Percentiles rank a stretch among this genome's conserved stretches.
phyloP scores from a whole-genome alignment of 345 rosid species.

The Anacardium occidentale region DNA sequence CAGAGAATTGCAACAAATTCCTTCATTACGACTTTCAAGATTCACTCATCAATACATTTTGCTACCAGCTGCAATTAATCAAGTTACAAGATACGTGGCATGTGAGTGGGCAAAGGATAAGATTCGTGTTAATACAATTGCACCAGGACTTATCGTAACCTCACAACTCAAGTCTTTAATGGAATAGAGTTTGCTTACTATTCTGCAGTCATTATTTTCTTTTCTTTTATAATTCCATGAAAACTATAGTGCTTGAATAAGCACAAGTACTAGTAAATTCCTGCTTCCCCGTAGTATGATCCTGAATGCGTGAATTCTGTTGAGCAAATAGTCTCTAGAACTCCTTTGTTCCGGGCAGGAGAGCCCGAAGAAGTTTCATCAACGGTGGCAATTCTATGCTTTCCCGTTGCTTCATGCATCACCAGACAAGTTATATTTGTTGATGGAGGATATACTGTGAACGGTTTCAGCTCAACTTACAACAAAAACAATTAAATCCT shows the following conservation, averaged over 20 bases:
- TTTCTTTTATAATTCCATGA: no score
- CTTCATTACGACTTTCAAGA: no score
- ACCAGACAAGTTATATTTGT: conserved; percentile 46
- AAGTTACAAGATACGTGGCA: conserved; percentile 42
- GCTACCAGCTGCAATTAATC: conserved; percentile 42
- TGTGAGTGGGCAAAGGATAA: conserved; percentile 51
- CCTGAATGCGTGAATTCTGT: not conserved
- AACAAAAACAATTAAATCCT: not conserved
- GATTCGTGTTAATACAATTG: conserved; percentile 39
- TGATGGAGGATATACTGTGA: conserved; percentile 18
- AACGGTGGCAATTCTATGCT: conserved; percentile 40
- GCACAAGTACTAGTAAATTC: not conserved
- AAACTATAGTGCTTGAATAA: no score
- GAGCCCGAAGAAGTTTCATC: conserved; percentile 44
- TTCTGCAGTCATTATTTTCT: no score
- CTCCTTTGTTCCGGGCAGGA: conserved; percentile 38
- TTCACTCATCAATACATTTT: not conserved
- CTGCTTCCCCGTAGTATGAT: not conserved
- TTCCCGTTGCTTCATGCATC: conserved; percentile 47
- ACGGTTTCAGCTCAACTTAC: not conserved
- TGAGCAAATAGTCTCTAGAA: conserved; percentile 8
- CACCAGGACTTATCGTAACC: conserved; percentile 39
- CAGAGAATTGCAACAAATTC: not conserved
- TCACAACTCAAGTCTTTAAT: not conserved
- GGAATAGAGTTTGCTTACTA: not conserved